A percentile compares a stretch with the other conserved stretches of the same genome.
These are phyloP conservation scores for Sphaceloma murrayae DNA, from an alignment of 2,329 filamentous ascomycete genomes.

Conservation along the genomic window DNA sequence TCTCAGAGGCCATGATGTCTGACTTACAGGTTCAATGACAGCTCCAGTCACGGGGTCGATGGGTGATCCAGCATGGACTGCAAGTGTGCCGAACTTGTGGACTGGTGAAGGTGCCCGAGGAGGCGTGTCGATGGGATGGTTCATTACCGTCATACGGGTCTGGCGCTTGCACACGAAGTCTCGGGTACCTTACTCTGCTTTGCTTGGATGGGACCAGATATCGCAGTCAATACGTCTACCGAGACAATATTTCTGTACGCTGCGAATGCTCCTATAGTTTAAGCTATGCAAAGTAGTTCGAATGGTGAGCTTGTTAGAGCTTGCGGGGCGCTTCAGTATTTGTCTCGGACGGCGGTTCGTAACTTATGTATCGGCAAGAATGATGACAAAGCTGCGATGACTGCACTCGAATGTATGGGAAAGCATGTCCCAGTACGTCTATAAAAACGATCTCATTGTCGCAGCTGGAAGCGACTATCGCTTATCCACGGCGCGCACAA, in stretches of 20 bases:
- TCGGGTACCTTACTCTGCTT: no score
- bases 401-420: not conserved
- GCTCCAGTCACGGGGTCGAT: conserved; percentile 88
- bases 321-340: no score
- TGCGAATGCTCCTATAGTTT: no score
- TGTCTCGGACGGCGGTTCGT: not conserved
- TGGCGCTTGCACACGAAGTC: no score
- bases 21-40: conserved; percentile 68
- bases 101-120: conserved; percentile 63
- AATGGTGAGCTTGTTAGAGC: no score
- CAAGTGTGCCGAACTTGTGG: conserved; percentile 81
- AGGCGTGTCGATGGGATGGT: conserved; percentile 60
- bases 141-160: not conserved
- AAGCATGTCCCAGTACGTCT: not conserved
- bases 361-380: not conserved
- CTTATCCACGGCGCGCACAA: conserved; percentile 5
- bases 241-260: no score
- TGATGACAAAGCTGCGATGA: conserved; percentile 8
- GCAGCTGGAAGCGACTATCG: not conserved
- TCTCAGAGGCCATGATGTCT: not conserved
- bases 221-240: no score
- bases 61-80: conserved; percentile 85
- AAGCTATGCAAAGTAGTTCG: no score
- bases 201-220: no score
- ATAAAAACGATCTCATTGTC: not conserved